A percentile compares a stretch with the other conserved stretches of the same genome.
Conservation (phyloP, 371 early-diverging fungal genomes). For the Funneliformis caledonium region DNA sequence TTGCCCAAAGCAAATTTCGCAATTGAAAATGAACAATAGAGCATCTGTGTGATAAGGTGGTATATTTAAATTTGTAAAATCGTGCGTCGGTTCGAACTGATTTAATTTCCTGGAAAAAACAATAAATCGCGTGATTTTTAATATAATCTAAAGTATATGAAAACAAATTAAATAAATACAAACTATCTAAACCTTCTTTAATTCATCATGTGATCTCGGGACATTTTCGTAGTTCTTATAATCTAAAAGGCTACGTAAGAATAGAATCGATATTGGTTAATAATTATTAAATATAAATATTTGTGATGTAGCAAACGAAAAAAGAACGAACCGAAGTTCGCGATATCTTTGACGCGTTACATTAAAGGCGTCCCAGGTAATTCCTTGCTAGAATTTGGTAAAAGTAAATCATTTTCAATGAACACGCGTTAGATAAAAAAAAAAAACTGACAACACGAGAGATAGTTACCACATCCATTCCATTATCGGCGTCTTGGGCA, state of each 20-base stretch:
- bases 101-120: slow-evolving; percentile 24
- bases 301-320: background rate
- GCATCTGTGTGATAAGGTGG: slow-evolving; percentile 50
- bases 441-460: background rate
- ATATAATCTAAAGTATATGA: too few species aligned
- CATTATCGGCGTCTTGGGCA: slow-evolving; percentile 28
- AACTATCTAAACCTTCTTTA: slow-evolving; percentile 7
- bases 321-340: slow-evolving; percentile 18
- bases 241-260: slow-evolving; percentile 10
- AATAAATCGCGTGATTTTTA: too few species aligned
- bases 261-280: too few species aligned
- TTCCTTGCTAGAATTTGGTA: slow-evolving; percentile 18
- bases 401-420: background rate
- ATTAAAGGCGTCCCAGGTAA: slow-evolving; percentile 30
- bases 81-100: slow-evolving; percentile 43
- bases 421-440: background rate
- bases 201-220: slow-evolving; percentile 5
- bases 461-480: slow-evolving; percentile 33
- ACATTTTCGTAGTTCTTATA: slow-evolving; percentile 32
- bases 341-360: slow-evolving; percentile 34
- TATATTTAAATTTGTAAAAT: slow-evolving; percentile 52
- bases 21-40: slow-evolving; percentile 41
- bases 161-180: background rate
- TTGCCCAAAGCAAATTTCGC: slow-evolving; percentile 26
- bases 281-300: too few species aligned